Evolutionary conservation across 441 rosid species (phyloP).

Genomic region (Pelargonium fulgidum): DNA sequence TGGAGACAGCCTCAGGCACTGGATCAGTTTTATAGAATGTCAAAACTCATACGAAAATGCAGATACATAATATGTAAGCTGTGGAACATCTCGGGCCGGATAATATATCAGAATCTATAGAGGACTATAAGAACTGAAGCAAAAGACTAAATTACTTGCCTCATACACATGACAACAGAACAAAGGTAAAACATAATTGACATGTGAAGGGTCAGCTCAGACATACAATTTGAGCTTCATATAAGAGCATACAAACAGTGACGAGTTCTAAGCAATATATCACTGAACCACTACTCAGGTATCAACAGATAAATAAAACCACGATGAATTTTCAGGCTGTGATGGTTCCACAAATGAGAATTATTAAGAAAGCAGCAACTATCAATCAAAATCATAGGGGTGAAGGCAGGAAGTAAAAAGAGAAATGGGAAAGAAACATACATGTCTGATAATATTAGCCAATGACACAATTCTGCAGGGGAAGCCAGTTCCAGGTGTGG

Average conservation of each 20-base stretch:
- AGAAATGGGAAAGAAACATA: slow-evolving; percentile 28
- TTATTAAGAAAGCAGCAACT: background rate
- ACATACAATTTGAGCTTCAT: background rate
- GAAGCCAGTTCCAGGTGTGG: slow-evolving; percentile 76
- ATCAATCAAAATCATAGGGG: slow-evolving; percentile 12
- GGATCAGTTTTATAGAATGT: too few relatives aligned
- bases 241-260: background rate
- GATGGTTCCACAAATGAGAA: background rate
- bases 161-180: background rate
- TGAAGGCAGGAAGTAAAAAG: background rate
- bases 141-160: background rate
- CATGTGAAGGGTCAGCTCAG: background rate
- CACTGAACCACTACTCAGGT: background rate
- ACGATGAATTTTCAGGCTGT: background rate
- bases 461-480: slow-evolving; percentile 78
- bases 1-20: too few relatives aligned
- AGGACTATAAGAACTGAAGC: too few relatives aligned
- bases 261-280: background rate
- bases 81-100: too few relatives aligned
- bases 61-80: too few relatives aligned
- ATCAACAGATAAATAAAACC: background rate
- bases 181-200: background rate
- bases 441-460: slow-evolving; percentile 88
- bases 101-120: too few relatives aligned
- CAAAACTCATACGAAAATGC: too few relatives aligned